Conservation (phyloP, 345 rosid species). For the Arabidopsis arenosa region DNA sequence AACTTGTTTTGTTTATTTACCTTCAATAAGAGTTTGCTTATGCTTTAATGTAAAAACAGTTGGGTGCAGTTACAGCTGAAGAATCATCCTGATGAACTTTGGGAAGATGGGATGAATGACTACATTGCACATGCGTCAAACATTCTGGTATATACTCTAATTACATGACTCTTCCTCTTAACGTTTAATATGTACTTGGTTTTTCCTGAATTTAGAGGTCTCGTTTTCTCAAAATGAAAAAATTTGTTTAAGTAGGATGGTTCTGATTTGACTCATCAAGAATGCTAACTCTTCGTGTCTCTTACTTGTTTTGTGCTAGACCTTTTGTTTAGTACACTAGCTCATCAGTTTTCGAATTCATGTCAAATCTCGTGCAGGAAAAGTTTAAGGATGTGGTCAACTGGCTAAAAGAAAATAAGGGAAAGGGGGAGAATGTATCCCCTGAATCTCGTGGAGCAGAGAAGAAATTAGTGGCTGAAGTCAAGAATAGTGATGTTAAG, state of each 20-base stretch:
- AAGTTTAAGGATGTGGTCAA: conserved; percentile 84
- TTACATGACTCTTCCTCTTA: not conserved
- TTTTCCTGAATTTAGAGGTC: not conserved
- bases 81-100: conserved; percentile 96
- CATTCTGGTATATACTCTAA: conserved; percentile 59
- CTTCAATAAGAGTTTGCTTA: conserved; percentile 1
- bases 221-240: not conserved
- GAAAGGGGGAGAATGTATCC: conserved; percentile 52
- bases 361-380: conserved; percentile 53
- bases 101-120: conserved; percentile 91
- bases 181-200: not conserved
- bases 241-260: not conserved
- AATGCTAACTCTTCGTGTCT: not conserved
- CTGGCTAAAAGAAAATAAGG: conserved; percentile 80
- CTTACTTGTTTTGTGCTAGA: conserved; percentile 19
- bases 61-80: conserved; percentile 94
- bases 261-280: not conserved
- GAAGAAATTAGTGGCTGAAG: conserved; percentile 52
- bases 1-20: not conserved
- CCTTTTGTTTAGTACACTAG: conserved; percentile 3
- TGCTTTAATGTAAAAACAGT: conserved; percentile 51
- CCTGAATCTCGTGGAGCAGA: conserved; percentile 52
- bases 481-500: conserved; percentile 49
- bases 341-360: conserved; percentile 19
- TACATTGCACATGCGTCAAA: conserved; percentile 78